Percentiles rank a stretch among this genome's conserved stretches.
Evolutionary conservation across 1,284 basidiomycete species (phyloP).

Genomic region (Irpex sp.): DNA sequence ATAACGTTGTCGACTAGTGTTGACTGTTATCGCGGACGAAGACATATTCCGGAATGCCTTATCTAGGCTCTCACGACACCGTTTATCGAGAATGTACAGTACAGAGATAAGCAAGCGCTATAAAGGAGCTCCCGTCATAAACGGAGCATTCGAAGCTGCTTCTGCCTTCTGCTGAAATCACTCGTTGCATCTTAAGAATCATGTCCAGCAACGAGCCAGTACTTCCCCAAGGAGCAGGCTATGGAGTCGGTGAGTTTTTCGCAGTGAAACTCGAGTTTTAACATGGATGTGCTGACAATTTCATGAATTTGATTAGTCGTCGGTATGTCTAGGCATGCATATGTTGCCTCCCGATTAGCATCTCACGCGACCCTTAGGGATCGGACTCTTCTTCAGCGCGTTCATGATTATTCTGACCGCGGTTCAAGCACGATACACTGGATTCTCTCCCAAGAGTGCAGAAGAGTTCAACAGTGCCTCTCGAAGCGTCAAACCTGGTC

Average conservation of each 20-base stretch:
- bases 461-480: slow-evolving; percentile 86
- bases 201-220: slow-evolving; percentile 25
- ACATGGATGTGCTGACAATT: not conserved
- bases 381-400: slow-evolving; percentile 79
- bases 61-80: not conserved
- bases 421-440: slow-evolving; percentile 70
- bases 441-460: slow-evolving; percentile 65
- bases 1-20: too few species aligned
- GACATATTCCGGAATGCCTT: not conserved
- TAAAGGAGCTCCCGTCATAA: not conserved
- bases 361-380: slow-evolving; percentile 41
- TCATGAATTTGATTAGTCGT: slow-evolving; percentile 33
- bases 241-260: slow-evolving; percentile 71
- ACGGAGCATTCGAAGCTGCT: not conserved
- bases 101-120: not conserved
- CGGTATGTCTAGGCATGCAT: slow-evolving; percentile 28
- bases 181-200: not conserved
- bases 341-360: not conserved
- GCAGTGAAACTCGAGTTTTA: not conserved
- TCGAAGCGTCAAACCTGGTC: slow-evolving; percentile 79
- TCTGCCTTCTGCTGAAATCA: not conserved
- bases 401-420: slow-evolving; percentile 74
- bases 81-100: not conserved
- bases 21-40: not conserved
- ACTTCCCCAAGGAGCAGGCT: slow-evolving; percentile 37